Evolutionary conservation across 768 basidiomycete species (phyloP).

Genomic region (Auricularia auricula-judae): DNA sequence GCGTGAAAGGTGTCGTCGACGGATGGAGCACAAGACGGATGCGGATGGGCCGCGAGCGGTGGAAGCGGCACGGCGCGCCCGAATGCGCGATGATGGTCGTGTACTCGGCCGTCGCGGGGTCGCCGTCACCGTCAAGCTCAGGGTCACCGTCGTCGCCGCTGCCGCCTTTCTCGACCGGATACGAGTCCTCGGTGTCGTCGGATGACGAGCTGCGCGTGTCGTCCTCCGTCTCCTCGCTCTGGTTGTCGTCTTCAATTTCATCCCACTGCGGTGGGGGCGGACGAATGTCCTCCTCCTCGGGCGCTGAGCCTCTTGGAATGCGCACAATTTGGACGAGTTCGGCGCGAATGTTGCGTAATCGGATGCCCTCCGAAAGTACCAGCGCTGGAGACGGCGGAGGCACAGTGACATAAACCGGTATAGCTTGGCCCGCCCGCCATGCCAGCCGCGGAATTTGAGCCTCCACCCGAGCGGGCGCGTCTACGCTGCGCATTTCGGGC

Average conservation of each 20-base stretch:
- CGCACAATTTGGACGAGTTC: slow-evolving; percentile 56
- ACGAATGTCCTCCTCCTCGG: background rate
- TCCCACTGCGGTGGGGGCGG: background rate
- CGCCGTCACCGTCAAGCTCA: slow-evolving; percentile 23
- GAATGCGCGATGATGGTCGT: slow-evolving; percentile 62
- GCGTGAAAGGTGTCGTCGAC: slow-evolving; percentile 31
- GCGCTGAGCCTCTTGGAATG: background rate
- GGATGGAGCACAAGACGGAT: slow-evolving; percentile 70
- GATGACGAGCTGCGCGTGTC: slow-evolving; percentile 2
- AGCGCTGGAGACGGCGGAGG: slow-evolving; percentile 62
- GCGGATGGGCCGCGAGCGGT: slow-evolving; percentile 59
- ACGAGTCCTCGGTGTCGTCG: background rate
- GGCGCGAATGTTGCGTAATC: slow-evolving; percentile 69
- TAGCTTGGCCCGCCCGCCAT: slow-evolving; percentile 60
- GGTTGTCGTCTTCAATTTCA: background rate
- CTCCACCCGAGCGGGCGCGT: slow-evolving; percentile 55
- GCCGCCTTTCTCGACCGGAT: slow-evolving; percentile 9
- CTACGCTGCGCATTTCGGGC: slow-evolving; percentile 46
- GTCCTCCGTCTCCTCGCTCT: background rate
- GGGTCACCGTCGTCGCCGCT: slow-evolving; percentile 24
- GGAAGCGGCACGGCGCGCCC: slow-evolving; percentile 87
- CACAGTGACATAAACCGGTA: slow-evolving; percentile 72
- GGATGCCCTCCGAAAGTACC: slow-evolving; percentile 56
- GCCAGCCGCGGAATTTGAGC: slow-evolving; percentile 62
- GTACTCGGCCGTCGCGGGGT: slow-evolving; percentile 20